Evolutionary conservation across 2,329 filamentous ascomycete species (phyloP).

Genomic region (Calonectria pseudoturangicola): DNA sequence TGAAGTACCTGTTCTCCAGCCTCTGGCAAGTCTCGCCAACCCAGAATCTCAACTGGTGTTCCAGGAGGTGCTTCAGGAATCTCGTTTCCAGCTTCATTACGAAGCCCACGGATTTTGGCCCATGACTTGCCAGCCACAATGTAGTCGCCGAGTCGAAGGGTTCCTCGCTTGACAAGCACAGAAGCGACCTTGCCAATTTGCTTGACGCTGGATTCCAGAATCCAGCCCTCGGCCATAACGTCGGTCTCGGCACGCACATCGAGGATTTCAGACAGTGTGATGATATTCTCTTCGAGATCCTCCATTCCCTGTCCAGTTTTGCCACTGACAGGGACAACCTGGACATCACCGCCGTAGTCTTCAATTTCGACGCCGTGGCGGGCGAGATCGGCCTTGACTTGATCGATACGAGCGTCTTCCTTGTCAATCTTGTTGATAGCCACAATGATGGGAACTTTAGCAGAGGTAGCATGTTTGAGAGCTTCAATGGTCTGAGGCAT

Average conservation of each 20-base stretch:
- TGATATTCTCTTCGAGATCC: constrained; percentile 92
- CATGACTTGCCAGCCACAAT: constrained; percentile 93
- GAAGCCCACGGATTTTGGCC: constrained; percentile 88
- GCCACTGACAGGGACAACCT: constrained; percentile 92
- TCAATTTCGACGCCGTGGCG: constrained; percentile 92
- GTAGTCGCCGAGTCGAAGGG: constrained; percentile 85
- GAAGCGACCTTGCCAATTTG: constrained; percentile 89
- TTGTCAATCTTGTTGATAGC: constrained; percentile 99
- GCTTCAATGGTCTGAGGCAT: constrained; percentile 98
- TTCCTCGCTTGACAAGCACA: constrained; percentile 90
- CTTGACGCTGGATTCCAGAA: constrained; percentile 94
- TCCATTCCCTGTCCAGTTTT: constrained; percentile 95
- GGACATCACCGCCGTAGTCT: constrained; percentile 95
- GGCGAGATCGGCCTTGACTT: constrained; percentile 91
- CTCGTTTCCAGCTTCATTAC: constrained; percentile 87
- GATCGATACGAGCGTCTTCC: constrained; percentile 84
- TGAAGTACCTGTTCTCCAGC: constrained; percentile 93
- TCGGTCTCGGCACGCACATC: constrained; percentile 89
- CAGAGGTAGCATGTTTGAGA: constrained; percentile 91
- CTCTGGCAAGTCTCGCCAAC: constrained; percentile 89
- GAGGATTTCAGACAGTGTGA: constrained; percentile 90
- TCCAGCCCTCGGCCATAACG: constrained; percentile 91
- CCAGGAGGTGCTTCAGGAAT: constrained; percentile 87
- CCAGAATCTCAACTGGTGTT: constrained; percentile 92
- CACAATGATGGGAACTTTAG: constrained; percentile 95